A percentile compares a stretch with the other conserved stretches of the same genome.
Evolutionary conservation across 2,329 filamentous ascomycete species (phyloP).

Genomic region (Gnomoniopsis sp.): DNA sequence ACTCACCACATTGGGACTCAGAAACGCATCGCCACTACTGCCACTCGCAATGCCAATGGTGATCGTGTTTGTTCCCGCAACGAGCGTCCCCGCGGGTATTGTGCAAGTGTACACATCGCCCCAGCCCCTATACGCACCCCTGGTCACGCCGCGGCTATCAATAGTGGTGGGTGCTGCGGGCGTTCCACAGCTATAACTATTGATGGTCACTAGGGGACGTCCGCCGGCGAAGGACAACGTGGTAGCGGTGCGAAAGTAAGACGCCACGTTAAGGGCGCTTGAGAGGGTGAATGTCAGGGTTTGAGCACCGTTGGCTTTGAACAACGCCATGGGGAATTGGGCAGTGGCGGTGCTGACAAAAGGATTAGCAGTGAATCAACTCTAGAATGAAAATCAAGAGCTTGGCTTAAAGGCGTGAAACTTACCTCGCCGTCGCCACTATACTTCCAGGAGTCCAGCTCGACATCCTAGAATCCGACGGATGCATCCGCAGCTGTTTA

Average conservation of each 20-base stretch:
- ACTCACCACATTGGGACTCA: constrained; percentile 55
- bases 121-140: constrained; percentile 61
- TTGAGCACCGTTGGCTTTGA: constrained; percentile 58
- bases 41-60: constrained; percentile 58
- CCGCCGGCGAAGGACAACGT: constrained; percentile 60
- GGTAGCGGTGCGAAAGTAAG: constrained; percentile 62
- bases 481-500: constrained; percentile 67
- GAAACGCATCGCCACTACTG: constrained; percentile 49
- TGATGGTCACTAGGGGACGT: constrained; percentile 55
- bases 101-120: constrained; percentile 62
- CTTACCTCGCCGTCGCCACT: constrained; percentile 47
- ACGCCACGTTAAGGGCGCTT: constrained; percentile 45
- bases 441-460: constrained; percentile 59
- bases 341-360: constrained; percentile 34
- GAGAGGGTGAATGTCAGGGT: constrained; percentile 58
- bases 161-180: constrained; percentile 59
- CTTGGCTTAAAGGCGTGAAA: not conserved
- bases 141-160: constrained; percentile 61
- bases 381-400: not conserved
- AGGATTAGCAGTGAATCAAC: not conserved
- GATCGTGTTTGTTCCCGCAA: constrained; percentile 61
- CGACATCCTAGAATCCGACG: constrained; percentile 61
- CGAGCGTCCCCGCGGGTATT: constrained; percentile 57
- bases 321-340: constrained; percentile 64
- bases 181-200: constrained; percentile 45